These are phyloP conservation scores for Dendryphion nanum DNA, from an alignment of 2,329 filamentous ascomycete species.

Conservation along the genomic window DNA sequence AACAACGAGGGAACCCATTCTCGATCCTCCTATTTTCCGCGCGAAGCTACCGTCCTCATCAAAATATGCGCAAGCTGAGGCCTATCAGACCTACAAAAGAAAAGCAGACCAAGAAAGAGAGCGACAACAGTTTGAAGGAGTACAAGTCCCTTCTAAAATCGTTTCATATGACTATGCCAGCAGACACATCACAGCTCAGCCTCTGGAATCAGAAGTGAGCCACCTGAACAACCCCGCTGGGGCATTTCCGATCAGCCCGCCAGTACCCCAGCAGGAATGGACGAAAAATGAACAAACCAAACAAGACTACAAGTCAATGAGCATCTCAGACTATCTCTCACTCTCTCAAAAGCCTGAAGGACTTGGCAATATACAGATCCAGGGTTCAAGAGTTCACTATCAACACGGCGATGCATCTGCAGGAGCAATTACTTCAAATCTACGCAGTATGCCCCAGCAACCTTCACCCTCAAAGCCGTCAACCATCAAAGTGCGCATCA, in stretches of 20 bases:
- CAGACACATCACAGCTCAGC: conserved; percentile 1
- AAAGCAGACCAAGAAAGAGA: conserved; percentile 25
- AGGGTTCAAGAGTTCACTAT: conserved; percentile 3
- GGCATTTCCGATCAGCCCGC: conserved; percentile 26
- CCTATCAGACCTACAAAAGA: conserved; percentile 26
- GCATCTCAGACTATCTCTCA: conserved; percentile 9
- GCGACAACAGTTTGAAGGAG: conserved; percentile 21
- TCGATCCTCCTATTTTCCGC: conserved; percentile 17
- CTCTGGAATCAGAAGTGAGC: conserved; percentile 5
- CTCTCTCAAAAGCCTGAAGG: conserved; percentile 15
- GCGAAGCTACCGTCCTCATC: conserved; percentile 13
- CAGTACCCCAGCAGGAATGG: conserved; percentile 17
- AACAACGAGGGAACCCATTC: conserved; percentile 28
- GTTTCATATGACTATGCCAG: conserved; percentile 28
- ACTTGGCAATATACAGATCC: conserved; percentile 4
- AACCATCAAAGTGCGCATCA: conserved; percentile 22
- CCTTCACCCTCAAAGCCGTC: conserved; percentile 5
- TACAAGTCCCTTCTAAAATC: conserved; percentile 22
- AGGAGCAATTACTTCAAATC: conserved; percentile 6
- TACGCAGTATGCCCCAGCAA: not conserved
- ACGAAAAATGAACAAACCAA: conserved; percentile 1
- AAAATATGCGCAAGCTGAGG: conserved; percentile 24
- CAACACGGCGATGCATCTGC: conserved; percentile 11
- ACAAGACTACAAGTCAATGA: conserved; percentile 4
- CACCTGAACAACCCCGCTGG: conserved; percentile 16